phyloP scores from a whole-genome alignment of 1,139 yeast species.

The Debaryomyces sp. region DNA sequence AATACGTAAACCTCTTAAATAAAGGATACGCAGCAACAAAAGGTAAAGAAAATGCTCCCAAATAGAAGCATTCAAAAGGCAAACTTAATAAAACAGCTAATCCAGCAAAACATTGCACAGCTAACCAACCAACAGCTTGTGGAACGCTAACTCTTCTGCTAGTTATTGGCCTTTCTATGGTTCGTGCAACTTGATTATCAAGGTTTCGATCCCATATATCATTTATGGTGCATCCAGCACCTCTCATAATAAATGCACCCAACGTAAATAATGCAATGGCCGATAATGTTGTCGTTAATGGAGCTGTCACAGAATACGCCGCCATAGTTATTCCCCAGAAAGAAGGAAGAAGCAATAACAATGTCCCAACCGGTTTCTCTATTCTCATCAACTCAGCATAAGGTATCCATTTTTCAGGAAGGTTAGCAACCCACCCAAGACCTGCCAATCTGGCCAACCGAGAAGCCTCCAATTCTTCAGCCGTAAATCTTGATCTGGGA shows the following conservation, averaged over 20 bases:
- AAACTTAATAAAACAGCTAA: conserved; percentile 68
- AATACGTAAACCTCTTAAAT: conserved; percentile 91
- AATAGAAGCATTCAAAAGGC: conserved; percentile 78
- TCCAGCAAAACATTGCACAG: conserved; percentile 78
- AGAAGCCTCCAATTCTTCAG: conserved; percentile 60
- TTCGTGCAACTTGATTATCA: conserved; percentile 84
- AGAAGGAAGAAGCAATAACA: conserved; percentile 77
- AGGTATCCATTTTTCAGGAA: conserved; percentile 79
- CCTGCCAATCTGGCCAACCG: conserved; percentile 57
- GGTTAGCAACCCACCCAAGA: conserved; percentile 59
- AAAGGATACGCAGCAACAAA: conserved; percentile 87
- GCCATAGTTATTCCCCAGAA: conserved; percentile 88
- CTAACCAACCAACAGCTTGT: conserved; percentile 75
- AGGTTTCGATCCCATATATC: conserved; percentile 83
- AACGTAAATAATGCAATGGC: conserved; percentile 70
- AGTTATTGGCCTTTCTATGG: conserved; percentile 88
- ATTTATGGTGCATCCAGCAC: conserved; percentile 97
- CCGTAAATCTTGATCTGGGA: conserved; percentile 36
- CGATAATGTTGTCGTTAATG: conserved; percentile 59
- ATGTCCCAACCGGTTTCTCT: conserved; percentile 94
- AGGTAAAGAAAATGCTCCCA: conserved; percentile 82
- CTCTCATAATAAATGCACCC: conserved; percentile 92
- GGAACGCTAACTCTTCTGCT: conserved; percentile 75
- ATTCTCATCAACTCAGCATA: conserved; percentile 89
- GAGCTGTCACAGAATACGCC: conserved; percentile 70